A percentile compares a stretch with the other conserved stretches of the same genome.
phyloP scores from a whole-genome alignment of 1,139 yeast genomes.

The Neolecta irregularis region DNA sequence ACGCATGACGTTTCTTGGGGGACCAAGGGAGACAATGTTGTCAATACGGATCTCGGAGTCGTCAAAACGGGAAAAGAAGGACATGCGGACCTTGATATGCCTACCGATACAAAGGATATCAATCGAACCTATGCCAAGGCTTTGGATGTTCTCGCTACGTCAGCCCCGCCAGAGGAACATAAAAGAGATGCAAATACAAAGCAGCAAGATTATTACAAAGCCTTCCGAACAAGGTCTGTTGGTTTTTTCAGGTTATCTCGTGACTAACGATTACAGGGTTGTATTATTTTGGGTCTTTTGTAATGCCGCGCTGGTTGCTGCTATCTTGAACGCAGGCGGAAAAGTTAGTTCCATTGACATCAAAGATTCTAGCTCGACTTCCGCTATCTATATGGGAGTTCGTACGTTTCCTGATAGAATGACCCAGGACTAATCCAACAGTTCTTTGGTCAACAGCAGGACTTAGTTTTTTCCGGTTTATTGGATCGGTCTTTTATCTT shows the following conservation, averaged over 20 bases:
- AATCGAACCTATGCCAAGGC: conserved; percentile 43
- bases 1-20: conserved; percentile 85
- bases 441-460: conserved; percentile 66
- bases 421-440: too few relatives aligned
- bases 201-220: conserved; percentile 56
- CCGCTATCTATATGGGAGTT: conserved; percentile 47
- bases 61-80: conserved; percentile 46
- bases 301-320: conserved; percentile 48
- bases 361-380: conserved; percentile 5
- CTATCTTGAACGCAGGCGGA: conserved; percentile 59
- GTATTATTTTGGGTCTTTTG: conserved; percentile 68
- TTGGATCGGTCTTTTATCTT: conserved; percentile 30
- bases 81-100: conserved; percentile 44
- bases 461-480: conserved; percentile 51
- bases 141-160: conserved; percentile 31
- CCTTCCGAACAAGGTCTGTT: conserved; percentile 57
- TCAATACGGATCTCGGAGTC: conserved; percentile 49
- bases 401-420: too few relatives aligned
- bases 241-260: too few relatives aligned
- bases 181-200: conserved; percentile 20
- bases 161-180: conserved; percentile 20
- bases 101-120: conserved; percentile 47
- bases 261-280: too few relatives aligned
- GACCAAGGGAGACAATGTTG: conserved; percentile 54
- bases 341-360: conserved; percentile 24